These are phyloP conservation scores for Psidium friedrichsthalianum DNA, from an alignment of 345 rosid species.

Conservation along the genomic window DNA sequence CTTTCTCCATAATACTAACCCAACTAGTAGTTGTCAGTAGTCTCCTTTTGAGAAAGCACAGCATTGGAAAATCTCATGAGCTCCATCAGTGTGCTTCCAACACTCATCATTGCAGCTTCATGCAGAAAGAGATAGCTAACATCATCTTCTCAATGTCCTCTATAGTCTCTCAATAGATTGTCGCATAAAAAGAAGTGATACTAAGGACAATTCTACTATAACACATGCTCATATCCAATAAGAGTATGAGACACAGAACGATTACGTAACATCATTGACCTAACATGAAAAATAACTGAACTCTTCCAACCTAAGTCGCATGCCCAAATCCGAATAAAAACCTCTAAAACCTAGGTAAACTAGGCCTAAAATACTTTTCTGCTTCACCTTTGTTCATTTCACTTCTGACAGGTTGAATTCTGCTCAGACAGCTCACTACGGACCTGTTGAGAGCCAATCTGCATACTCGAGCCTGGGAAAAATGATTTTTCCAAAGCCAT, in stretches of 20 bases:
- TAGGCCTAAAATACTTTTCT: neutral
- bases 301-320: neutral
- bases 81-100: neutral
- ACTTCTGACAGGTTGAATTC: neutral
- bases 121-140: neutral
- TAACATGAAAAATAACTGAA: neutral
- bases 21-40: neutral
- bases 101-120: neutral
- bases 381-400: neutral
- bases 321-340: neutral
- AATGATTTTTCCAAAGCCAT: neutral
- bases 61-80: neutral
- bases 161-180: neutral
- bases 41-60: neutral
- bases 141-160: neutral
- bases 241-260: neutral
- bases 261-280: neutral
- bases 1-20: neutral
- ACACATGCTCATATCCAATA: neutral
- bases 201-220: neutral
- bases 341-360: neutral
- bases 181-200: neutral
- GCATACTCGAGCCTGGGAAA: neutral
- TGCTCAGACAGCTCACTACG: neutral
- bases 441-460: neutral